phyloP scores from a whole-genome alignment of 1,139 yeast genomes.

The Diutina pseudorugosa region DNA sequence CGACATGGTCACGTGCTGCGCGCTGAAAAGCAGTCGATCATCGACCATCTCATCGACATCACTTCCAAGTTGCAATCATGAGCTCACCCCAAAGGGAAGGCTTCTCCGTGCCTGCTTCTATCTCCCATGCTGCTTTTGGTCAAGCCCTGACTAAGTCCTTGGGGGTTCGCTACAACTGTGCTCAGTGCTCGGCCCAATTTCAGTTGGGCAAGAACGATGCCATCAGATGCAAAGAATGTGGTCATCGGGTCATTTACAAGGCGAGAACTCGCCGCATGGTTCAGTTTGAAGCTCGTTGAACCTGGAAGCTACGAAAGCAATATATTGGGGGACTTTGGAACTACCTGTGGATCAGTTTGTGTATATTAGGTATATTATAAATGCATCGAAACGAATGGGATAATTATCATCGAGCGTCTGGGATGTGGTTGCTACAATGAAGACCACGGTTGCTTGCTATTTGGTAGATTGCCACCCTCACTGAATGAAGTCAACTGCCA shows the following conservation, averaged over 20 bases:
- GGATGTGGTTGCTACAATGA: neutral
- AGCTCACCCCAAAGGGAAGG: constrained; percentile 74
- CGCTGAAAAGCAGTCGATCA: neutral
- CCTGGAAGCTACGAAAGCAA: neutral
- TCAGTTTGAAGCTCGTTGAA: constrained; percentile 37
- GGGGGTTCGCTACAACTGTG: constrained; percentile 90
- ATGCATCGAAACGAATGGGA: neutral
- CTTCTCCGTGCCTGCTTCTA: constrained; percentile 75
- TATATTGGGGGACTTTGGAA: neutral
- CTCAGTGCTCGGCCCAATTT: constrained; percentile 88
- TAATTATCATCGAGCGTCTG: neutral
- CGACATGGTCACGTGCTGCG: neutral
- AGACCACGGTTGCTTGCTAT: neutral
- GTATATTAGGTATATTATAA: neutral
- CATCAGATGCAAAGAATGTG: constrained; percentile 96
- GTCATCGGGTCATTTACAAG: constrained; percentile 93
- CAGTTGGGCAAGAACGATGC: constrained; percentile 90
- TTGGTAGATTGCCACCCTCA: neutral
- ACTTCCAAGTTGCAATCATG: constrained; percentile 19
- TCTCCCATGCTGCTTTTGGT: constrained; percentile 55
- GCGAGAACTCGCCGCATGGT: constrained; percentile 96
- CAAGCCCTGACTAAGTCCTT: constrained; percentile 55
- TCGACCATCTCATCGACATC: neutral
- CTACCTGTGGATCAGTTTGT: neutral
- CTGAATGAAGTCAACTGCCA: no score